These are phyloP conservation scores for Emergomyces orientalis DNA, from an alignment of 2,329 filamentous ascomycete species.

Conservation along the genomic window DNA sequence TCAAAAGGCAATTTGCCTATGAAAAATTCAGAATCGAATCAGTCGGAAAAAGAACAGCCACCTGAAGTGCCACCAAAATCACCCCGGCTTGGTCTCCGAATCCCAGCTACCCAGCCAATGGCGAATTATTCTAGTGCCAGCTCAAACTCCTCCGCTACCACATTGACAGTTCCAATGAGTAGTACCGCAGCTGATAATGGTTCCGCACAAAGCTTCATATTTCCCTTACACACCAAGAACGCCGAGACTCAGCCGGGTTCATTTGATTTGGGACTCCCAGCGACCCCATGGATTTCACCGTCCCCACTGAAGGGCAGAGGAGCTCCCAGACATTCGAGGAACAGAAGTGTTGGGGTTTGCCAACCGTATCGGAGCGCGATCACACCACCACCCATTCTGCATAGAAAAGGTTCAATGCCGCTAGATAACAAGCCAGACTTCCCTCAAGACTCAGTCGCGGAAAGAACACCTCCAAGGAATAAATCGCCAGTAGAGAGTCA, in stretches of 20 bases:
- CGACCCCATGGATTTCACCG: background rate
- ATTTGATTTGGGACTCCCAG: background rate
- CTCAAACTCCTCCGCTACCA: conserved; percentile 5
- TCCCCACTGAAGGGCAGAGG: background rate
- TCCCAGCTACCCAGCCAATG: conserved; percentile 10
- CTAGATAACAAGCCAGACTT: conserved; percentile 6
- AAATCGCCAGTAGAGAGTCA: conserved; percentile 6
- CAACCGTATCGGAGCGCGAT: conserved; percentile 1
- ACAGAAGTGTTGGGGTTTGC: conserved; percentile 1
- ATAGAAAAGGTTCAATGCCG: background rate
- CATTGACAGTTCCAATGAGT: background rate
- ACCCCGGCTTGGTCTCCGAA: conserved; percentile 16
- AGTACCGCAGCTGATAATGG: conserved; percentile 1
- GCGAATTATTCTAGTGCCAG: conserved; percentile 10
- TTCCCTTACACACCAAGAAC: conserved; percentile 1
- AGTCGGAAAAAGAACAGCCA: conserved; percentile 9
- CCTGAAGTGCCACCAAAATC: conserved; percentile 24
- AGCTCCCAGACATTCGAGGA: conserved; percentile 1
- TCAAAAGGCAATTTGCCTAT: background rate
- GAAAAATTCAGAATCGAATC: background rate
- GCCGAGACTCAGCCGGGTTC: background rate
- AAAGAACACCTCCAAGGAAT: conserved; percentile 13
- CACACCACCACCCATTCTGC: background rate
- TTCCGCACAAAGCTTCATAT: conserved; percentile 2
- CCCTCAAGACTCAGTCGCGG: conserved; percentile 11